Evolutionary conservation across 805 yeast species (phyloP).

Genomic region (Debaryomyces hansenii): DNA sequence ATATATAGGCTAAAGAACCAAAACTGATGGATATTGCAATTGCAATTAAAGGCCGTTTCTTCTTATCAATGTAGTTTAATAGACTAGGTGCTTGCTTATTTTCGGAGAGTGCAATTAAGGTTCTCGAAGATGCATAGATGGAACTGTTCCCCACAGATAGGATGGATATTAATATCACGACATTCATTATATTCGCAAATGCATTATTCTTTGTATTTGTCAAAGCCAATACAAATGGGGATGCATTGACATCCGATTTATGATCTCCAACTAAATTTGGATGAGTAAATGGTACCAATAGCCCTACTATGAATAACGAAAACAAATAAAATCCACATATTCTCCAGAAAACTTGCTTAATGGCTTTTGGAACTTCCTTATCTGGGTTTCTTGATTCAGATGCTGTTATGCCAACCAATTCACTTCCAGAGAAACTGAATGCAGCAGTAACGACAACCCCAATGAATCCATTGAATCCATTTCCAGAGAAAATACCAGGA

Average conservation of each 20-base stretch:
- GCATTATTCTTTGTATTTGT: conserved; percentile 14
- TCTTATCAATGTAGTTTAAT: conserved; percentile 9
- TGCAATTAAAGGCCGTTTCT: conserved; percentile 10
- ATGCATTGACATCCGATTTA: conserved; percentile 17
- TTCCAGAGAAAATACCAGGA: conserved; percentile 20
- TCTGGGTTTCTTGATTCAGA: conserved; percentile 33
- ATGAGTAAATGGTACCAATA: conserved; percentile 14
- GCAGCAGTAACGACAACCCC: conserved; percentile 22
- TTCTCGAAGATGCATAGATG: conserved; percentile 22
- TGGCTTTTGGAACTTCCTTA: conserved; percentile 30
- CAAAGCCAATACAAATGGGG: conserved; percentile 28
- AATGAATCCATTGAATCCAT: conserved; percentile 13
- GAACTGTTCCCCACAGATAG: conserved; percentile 25
- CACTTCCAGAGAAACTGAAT: conserved; percentile 21
- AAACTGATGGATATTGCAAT: conserved; percentile 1
- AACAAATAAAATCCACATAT: conserved; percentile 62
- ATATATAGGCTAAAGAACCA: conserved; percentile 7
- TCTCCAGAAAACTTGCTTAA: conserved; percentile 64
- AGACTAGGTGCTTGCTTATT: conserved; percentile 20
- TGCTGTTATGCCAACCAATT: conserved; percentile 39
- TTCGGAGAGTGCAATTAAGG: conserved; percentile 21
- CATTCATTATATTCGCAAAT: conserved; percentile 21
- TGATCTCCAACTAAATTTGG: conserved; percentile 6
- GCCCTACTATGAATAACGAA: conserved; percentile 27
- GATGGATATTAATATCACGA: conserved; percentile 21